Percentiles rank a stretch among this genome's conserved stretches.
These are phyloP conservation scores for Pilobolus umbonatus DNA, from an alignment of 192 early-diverging fungal genomes.

Conservation along the genomic window DNA sequence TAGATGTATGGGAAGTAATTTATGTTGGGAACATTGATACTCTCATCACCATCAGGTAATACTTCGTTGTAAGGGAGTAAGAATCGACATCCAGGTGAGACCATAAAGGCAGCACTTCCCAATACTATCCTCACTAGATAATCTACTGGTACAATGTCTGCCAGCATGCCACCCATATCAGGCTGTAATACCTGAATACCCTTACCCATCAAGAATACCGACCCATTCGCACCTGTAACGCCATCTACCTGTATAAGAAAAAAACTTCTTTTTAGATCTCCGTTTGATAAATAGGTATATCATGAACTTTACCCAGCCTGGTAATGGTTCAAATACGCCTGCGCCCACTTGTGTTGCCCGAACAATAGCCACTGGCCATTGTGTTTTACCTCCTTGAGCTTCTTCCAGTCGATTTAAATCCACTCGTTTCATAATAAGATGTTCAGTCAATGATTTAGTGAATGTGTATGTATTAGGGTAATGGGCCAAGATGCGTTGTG, in stretches of 20 bases:
- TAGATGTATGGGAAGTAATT: constrained; percentile 30
- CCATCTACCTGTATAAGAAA: constrained; percentile 29
- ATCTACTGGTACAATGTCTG: constrained; percentile 38
- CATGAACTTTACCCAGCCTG: constrained; percentile 35
- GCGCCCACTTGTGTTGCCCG: constrained; percentile 32
- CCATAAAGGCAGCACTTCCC: constrained; percentile 18
- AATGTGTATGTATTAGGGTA: constrained; percentile 53
- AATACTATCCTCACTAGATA: constrained; percentile 25
- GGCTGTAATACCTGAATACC: constrained; percentile 28
- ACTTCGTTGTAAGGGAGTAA: constrained; percentile 28
- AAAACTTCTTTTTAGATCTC: neutral
- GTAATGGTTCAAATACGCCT: constrained; percentile 28
- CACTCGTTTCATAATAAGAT: constrained; percentile 39
- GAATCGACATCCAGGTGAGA: constrained; percentile 23
- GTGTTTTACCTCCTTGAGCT: constrained; percentile 31
- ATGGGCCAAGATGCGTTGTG: constrained; percentile 26
- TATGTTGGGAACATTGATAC: constrained; percentile 8
- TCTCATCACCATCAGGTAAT: neutral
- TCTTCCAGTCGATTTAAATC: constrained; percentile 36
- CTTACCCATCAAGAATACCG: constrained; percentile 28
- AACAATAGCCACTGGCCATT: constrained; percentile 38
- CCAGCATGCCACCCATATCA: constrained; percentile 18
- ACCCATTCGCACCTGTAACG: constrained; percentile 28
- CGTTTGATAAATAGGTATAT: too few relatives aligned
- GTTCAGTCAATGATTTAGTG: constrained; percentile 46